A percentile compares a stretch with the other conserved stretches of the same genome.
Evolutionary conservation across 257 asterid species (phyloP).

Genomic region (Nicotiana attenuata): DNA sequence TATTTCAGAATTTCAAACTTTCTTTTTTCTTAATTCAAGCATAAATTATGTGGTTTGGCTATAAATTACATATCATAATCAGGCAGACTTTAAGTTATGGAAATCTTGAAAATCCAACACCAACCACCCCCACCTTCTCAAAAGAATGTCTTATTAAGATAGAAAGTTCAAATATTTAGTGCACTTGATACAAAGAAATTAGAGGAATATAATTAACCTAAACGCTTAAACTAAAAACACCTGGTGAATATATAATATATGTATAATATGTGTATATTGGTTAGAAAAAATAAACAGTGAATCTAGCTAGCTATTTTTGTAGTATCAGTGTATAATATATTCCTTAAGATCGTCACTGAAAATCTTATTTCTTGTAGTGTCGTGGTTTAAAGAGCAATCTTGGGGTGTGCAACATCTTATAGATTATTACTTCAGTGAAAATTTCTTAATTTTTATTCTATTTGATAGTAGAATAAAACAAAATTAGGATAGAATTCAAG

Average conservation of each 20-base stretch:
- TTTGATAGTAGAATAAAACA: not conserved
- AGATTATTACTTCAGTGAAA: not conserved
- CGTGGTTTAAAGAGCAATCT: not conserved
- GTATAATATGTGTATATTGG: too few species aligned
- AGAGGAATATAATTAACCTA: too few species aligned
- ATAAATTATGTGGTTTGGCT: not conserved
- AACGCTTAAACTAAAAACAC: too few species aligned
- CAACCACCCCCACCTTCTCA: not conserved
- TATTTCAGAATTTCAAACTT: not conserved
- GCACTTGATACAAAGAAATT: not conserved
- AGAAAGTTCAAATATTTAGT: not conserved
- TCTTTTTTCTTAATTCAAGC: not conserved
- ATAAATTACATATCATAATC: not conserved
- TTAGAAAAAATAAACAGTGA: too few species aligned
- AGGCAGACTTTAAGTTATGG: not conserved
- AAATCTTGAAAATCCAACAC: not conserved
- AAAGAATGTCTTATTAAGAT: not conserved
- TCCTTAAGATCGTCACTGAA: not conserved
- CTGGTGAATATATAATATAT: too few species aligned
- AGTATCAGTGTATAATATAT: too few species aligned
- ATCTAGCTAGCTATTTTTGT: too few species aligned
- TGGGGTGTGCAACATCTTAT: not conserved
- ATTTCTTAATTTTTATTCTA: not conserved
- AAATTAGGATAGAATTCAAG: not conserved
- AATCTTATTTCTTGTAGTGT: not conserved